These are phyloP conservation scores for Cadophora sp. DNA, from an alignment of 2,329 filamentous ascomycete species.

Conservation along the genomic window DNA sequence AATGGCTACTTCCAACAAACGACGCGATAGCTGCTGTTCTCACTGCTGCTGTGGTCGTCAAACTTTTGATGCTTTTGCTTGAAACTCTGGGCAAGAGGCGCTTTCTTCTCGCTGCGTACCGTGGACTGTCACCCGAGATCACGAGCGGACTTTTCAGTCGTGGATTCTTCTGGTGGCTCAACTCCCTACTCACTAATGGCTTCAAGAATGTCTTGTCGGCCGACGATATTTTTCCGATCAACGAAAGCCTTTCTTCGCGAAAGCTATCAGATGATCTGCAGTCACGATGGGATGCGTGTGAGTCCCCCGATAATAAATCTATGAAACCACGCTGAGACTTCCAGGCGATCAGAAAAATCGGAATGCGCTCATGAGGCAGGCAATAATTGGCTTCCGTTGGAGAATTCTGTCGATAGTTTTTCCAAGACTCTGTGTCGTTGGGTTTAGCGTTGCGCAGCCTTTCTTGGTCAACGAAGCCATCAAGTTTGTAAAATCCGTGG, in stretches of 20 bases:
- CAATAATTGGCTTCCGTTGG: not conserved
- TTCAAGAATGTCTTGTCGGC: slow-evolving; percentile 38
- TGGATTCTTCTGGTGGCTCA: slow-evolving; percentile 45
- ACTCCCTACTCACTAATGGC: slow-evolving; percentile 42
- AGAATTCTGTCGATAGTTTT: slow-evolving; percentile 23
- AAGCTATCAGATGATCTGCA: slow-evolving; percentile 1
- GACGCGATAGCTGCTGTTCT: slow-evolving; percentile 8
- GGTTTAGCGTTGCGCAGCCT: slow-evolving; percentile 23
- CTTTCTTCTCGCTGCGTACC: slow-evolving; percentile 17
- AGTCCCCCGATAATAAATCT: not conserved
- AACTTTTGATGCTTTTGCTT: slow-evolving; percentile 24
- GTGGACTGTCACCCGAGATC: slow-evolving; percentile 34
- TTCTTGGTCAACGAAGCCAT: slow-evolving; percentile 19
- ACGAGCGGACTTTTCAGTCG: slow-evolving; percentile 43
- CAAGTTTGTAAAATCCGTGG: slow-evolving; percentile 4
- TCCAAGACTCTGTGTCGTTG: slow-evolving; percentile 27
- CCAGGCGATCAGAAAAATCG: slow-evolving; percentile 4
- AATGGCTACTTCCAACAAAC: slow-evolving; percentile 11
- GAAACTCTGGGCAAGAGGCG: slow-evolving; percentile 25
- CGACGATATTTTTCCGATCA: slow-evolving; percentile 35
- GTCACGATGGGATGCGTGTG: slow-evolving; percentile 1
- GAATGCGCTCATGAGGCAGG: slow-evolving; percentile 5
- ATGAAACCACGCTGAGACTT: not conserved
- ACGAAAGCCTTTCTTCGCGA: slow-evolving; percentile 19
- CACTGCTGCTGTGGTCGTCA: slow-evolving; percentile 16